Evolutionary conservation across 2,329 filamentous ascomycete species (phyloP).

Genomic region (Pseudogymnoascus sp.): DNA sequence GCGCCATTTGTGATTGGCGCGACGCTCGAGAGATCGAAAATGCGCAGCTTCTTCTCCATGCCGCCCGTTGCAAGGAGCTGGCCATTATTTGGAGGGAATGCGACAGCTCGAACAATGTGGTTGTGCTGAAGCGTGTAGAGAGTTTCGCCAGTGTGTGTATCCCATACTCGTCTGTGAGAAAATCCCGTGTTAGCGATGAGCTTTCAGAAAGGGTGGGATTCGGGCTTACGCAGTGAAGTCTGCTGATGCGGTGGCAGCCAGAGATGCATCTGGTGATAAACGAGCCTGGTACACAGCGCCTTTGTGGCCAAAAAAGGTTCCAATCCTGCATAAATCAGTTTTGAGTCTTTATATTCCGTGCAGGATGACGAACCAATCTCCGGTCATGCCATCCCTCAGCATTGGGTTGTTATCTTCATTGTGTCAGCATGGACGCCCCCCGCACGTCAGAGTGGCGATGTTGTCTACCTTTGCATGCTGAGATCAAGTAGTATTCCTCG

Average conservation of each 20-base stretch:
- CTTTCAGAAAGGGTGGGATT: neutral
- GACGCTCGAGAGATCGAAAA: slow-evolving; percentile 74
- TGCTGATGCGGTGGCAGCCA: slow-evolving; percentile 87
- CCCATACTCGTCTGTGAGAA: slow-evolving; percentile 79
- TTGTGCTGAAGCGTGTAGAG: slow-evolving; percentile 82
- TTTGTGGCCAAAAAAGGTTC: slow-evolving; percentile 96
- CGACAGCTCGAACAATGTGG: slow-evolving; percentile 90
- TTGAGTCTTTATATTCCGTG: slow-evolving; percentile 1
- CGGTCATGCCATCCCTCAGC: slow-evolving; percentile 92
- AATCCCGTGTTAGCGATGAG: slow-evolving; percentile 6
- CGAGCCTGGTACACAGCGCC: slow-evolving; percentile 96
- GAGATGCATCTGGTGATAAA: slow-evolving; percentile 77
- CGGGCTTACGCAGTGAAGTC: slow-evolving; percentile 80
- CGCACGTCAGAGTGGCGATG: neutral
- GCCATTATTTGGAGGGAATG: slow-evolving; percentile 74
- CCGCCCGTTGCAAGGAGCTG: slow-evolving; percentile 90
- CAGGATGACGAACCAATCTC: slow-evolving; percentile 63
- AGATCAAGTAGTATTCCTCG: slow-evolving; percentile 67
- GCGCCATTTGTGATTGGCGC: slow-evolving; percentile 32
- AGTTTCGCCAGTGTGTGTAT: slow-evolving; percentile 87
- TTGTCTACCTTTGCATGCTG: slow-evolving; percentile 57
- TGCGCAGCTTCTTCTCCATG: slow-evolving; percentile 90
- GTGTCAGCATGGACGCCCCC: slow-evolving; percentile 16
- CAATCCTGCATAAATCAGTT: slow-evolving; percentile 53
- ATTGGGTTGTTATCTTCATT: slow-evolving; percentile 87